A percentile compares a stretch with the other conserved stretches of the same genome.
phyloP scores from a whole-genome alignment of 2,329 filamentous ascomycete genomes.

The Pseudogymnoascus verrucosus region DNA sequence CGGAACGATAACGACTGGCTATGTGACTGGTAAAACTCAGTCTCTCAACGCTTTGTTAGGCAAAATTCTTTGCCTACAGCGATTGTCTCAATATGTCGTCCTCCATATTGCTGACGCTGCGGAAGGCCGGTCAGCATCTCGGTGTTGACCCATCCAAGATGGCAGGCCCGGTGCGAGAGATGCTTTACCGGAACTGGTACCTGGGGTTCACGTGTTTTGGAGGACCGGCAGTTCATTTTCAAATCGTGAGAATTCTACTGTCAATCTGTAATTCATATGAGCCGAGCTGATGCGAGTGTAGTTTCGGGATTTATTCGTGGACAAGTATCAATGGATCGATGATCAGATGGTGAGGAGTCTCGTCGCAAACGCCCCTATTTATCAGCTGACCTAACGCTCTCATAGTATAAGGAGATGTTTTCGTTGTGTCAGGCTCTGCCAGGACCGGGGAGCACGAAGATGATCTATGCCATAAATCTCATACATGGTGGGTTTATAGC shows the following conservation, averaged over 20 bases:
- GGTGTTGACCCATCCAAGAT: not conserved
- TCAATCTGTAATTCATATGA: not conserved
- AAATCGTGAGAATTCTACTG: constrained; percentile 37
- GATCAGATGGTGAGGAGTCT: constrained; percentile 42
- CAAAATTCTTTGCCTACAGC: not conserved
- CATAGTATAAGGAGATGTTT: constrained; percentile 61
- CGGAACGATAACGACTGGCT: not conserved
- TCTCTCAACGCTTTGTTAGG: not conserved
- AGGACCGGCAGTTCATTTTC: constrained; percentile 62
- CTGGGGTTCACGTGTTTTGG: constrained; percentile 59
- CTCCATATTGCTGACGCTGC: not conserved
- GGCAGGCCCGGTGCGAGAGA: not conserved
- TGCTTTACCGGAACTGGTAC: constrained; percentile 41
- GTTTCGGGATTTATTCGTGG: constrained; percentile 55
- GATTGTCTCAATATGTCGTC: not conserved
- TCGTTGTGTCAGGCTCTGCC: constrained; percentile 59
- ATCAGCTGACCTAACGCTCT: not conserved
- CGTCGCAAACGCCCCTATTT: not conserved
- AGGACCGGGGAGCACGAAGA: constrained; percentile 63
- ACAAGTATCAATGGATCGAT: constrained; percentile 55
- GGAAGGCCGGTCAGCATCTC: not conserved
- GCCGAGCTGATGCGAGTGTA: constrained; percentile 17
- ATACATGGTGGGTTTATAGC: constrained; percentile 52
- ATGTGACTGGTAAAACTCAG: not conserved
- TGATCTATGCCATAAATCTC: constrained; percentile 60